Evolutionary conservation across 2,329 filamentous ascomycete genomes (phyloP).

Genomic region (Colletotrichum musae): DNA sequence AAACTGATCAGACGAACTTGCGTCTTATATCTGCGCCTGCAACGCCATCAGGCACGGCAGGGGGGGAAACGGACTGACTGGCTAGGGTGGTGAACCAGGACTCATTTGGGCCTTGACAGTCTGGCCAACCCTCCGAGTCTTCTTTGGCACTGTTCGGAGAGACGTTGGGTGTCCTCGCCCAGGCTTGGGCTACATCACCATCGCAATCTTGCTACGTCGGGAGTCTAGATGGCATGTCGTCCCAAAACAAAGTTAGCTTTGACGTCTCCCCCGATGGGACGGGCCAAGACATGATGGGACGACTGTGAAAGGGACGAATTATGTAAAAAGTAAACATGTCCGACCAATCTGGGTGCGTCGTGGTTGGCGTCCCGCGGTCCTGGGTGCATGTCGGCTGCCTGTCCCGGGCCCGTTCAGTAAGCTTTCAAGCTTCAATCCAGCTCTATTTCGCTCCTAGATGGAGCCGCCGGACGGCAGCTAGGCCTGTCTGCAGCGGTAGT

Average conservation of each 20-base stretch:
- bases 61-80: neutral
- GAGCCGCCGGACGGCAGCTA: neutral
- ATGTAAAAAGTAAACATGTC: slow-evolving; percentile 1
- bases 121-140: neutral
- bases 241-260: neutral
- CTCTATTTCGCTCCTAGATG: slow-evolving; percentile 5
- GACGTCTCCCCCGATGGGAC: neutral
- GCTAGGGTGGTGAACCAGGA: neutral
- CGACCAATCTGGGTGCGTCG: neutral
- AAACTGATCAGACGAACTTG: too few relatives aligned
- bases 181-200: slow-evolving; percentile 16
- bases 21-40: neutral
- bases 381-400: neutral
- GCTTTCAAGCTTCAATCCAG: slow-evolving; percentile 33
- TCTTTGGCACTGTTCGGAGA: neutral
- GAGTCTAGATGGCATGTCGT: slow-evolving; percentile 30
- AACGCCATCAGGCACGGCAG: neutral
- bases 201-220: slow-evolving; percentile 25
- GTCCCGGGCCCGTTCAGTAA: neutral
- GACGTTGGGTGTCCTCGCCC: neutral
- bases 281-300: slow-evolving; percentile 7
- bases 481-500: slow-evolving; percentile 13
- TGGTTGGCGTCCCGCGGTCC: neutral
- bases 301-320: neutral
- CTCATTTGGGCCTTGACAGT: neutral